Conservation (phyloP, 2,329 filamentous ascomycete species). For the Fusarium graminum region DNA sequence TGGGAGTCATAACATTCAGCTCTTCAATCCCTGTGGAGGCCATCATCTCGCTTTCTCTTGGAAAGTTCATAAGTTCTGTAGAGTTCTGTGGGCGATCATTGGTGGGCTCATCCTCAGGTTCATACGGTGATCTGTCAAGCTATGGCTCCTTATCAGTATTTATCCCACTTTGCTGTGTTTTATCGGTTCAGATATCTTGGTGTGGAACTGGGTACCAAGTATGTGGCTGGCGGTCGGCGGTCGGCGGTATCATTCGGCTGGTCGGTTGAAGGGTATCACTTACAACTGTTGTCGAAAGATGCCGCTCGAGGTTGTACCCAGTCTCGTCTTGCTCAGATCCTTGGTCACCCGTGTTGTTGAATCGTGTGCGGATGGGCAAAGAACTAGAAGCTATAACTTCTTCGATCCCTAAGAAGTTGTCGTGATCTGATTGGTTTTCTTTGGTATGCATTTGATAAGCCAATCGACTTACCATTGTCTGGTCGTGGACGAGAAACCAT, state of each 20-base stretch:
- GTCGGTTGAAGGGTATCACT: slow-evolving; percentile 8
- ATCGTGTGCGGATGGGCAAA: slow-evolving; percentile 9
- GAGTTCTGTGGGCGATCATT: background rate
- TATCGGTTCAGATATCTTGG: background rate
- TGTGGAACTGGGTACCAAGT: background rate
- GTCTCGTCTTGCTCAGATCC: slow-evolving; percentile 2
- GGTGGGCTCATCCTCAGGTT: slow-evolving; percentile 14
- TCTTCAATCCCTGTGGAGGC: slow-evolving; percentile 8
- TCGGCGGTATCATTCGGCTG: background rate
- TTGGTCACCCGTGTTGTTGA: background rate
- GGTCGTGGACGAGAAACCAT: background rate
- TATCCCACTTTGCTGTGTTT: background rate
- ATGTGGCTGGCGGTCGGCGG: background rate
- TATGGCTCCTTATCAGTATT: slow-evolving; percentile 18
- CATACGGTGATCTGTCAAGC: background rate
- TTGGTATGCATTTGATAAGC: no score
- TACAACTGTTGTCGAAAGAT: slow-evolving; percentile 11
- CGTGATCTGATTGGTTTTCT: background rate
- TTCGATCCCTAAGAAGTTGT: slow-evolving; percentile 7
- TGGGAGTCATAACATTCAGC: slow-evolving; percentile 1
- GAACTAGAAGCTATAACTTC: background rate
- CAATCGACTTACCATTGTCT: slow-evolving; percentile 7
- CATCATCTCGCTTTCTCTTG: background rate
- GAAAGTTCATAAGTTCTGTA: background rate
- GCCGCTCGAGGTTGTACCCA: background rate